Base-by-base conservation (phyloP, 2,329 filamentous ascomycete genomes). In the Fusarium verrucosum region DNA sequence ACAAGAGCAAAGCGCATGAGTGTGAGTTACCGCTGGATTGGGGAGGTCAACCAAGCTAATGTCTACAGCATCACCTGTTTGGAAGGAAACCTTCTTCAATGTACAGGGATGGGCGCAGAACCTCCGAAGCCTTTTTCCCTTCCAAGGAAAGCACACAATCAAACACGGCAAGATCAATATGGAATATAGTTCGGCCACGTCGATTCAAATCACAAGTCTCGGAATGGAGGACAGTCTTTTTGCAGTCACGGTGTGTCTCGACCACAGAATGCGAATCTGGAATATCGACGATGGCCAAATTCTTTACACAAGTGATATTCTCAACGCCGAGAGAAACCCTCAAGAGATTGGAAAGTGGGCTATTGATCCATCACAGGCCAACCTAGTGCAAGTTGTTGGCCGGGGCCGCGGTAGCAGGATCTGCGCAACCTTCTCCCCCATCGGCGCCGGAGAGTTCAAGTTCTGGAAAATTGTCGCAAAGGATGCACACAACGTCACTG, bases 241-340 rank as follows among this genome's bases (percentile, higher is more conserved):
- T 66, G 81, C 86, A 3, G 92, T 97, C 70, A 94, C 94, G 0
- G 87, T 97, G 44, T 95, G 91, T 64, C 81, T 99, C 58, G 94
- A 99, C 70, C 94, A 99, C 74, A 89, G 88, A 11, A 80, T 99
- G 73, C 89, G 93, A 71, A 88, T 95, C 35, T 98, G 95, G 94
- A 95, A 96, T 72, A 82, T 94, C 28, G 82, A 86, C n/a, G 91
- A 87, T 35, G 94, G 94, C 42, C 91, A 89, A 73, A 85, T 96
- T 51, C 86, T 92, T 7, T 87, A 88, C 53, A 89, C 89, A 7
- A 88, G 87, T 68, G 94, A 99, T 76, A 82, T 99, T 28, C 77
- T 98, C 16, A 87, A 90, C 68, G 84, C 88, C 19, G 80, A 85
- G 28, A 78, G 86, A 50, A 85, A 90, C 46, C 83, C 88, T 1